Percentiles rank a stretch among this genome's conserved stretches.
phyloP scores from a whole-genome alignment of 371 early-diverging fungal species.

The Rhizopus delemar region DNA sequence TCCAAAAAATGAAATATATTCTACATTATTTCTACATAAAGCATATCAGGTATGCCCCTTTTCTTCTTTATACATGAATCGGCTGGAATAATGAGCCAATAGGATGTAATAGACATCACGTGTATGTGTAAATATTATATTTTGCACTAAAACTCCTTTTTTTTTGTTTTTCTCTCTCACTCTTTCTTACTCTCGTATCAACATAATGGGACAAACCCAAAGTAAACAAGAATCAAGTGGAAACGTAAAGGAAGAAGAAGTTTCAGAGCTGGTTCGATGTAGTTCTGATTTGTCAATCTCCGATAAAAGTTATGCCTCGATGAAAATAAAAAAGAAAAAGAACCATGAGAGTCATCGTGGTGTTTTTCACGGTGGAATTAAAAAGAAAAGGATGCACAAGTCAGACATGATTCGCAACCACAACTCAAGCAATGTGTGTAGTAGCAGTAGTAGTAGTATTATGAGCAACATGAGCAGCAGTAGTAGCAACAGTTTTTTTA shows the following conservation, averaged over 20 bases:
- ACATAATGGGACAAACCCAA: conserved; percentile 2
- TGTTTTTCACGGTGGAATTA: conserved; percentile 2
- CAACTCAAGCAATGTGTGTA: background rate
- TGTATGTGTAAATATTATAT: background rate
- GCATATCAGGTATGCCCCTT: no score
- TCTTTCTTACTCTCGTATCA: background rate
- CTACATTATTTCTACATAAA: no score
- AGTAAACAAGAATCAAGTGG: background rate
- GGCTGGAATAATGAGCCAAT: background rate
- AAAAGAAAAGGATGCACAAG: conserved; percentile 1
- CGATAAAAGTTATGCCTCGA: conserved; percentile 2
- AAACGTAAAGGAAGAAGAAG: background rate
- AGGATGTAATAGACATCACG: background rate
- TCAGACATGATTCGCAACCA: background rate
- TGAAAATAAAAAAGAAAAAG: conserved; percentile 4
- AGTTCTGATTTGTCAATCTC: conserved; percentile 5
- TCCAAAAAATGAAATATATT: no score
- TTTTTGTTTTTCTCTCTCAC: background rate
- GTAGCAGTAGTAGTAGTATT: conserved; percentile 4
- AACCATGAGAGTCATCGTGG: background rate
- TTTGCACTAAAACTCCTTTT: background rate
- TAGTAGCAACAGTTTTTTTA: background rate
- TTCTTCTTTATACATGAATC: no score
- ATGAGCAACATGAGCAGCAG: background rate
- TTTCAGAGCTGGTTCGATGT: background rate